These are phyloP conservation scores for Venturia pyrina DNA, from an alignment of 2,329 filamentous ascomycete species.

Conservation along the genomic window DNA sequence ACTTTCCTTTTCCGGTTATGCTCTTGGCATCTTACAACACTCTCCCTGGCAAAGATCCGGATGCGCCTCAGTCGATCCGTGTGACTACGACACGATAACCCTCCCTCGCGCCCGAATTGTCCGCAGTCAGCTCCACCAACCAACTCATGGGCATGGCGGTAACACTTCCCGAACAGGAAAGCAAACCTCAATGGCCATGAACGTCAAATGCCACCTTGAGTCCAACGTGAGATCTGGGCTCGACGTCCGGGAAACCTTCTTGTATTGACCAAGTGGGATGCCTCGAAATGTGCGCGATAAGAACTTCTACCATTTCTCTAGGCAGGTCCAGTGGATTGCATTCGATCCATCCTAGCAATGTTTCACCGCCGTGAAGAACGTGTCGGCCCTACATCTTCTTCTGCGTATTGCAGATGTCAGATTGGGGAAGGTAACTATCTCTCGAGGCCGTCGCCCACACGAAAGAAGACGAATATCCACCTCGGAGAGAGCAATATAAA, in stretches of 20 bases:
- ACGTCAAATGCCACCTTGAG: neutral
- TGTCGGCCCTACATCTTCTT: neutral
- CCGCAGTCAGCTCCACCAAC: neutral
- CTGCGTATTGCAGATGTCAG: neutral
- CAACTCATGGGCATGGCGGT: neutral
- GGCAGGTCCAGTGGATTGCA: neutral
- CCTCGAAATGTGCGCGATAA: neutral
- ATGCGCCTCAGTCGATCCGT: neutral
- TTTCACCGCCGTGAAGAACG: neutral
- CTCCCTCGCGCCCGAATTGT: neutral
- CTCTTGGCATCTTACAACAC: neutral
- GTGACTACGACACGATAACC: neutral
- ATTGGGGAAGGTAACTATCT: neutral
- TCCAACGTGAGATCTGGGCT: too few species aligned
- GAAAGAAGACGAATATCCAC: neutral
- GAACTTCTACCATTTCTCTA: neutral
- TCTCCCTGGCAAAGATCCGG: neutral
- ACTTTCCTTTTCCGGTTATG: neutral
- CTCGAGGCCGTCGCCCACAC: neutral
- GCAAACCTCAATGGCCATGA: neutral
- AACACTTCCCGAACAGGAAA: neutral
- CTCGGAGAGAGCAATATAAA: neutral
- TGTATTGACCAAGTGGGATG: neutral
- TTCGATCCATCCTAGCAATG: neutral
- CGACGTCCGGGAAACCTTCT: neutral